A percentile compares a stretch with the other conserved stretches of the same genome.
Evolutionary conservation across 1,284 basidiomycete genomes (phyloP).

Genomic region (Cutaneotrichosporon daszewskae): DNA sequence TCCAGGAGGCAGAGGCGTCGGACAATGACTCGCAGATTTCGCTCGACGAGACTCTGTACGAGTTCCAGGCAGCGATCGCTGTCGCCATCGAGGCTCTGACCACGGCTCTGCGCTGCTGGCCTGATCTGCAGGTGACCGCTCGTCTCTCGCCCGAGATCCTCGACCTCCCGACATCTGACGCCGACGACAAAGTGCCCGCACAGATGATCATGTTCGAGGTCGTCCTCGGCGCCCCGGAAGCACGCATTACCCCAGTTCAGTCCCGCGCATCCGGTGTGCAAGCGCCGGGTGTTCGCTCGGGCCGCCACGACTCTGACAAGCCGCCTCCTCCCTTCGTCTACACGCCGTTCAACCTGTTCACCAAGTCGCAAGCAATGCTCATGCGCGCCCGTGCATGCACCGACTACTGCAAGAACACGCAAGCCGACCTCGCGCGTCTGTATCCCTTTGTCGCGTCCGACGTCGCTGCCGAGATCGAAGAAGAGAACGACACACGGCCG

Average conservation of each 20-base stretch:
- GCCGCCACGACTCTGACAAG: conserved; percentile 44
- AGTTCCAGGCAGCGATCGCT: conserved; percentile 51
- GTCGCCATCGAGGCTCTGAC: conserved; percentile 51
- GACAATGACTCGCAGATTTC: conserved; percentile 30
- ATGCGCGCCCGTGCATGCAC: conserved; percentile 45
- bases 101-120: conserved; percentile 50
- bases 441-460: conserved; percentile 43
- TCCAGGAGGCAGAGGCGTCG: conserved; percentile 38
- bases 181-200: conserved; percentile 41
- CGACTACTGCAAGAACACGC: conserved; percentile 44
- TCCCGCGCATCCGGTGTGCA: conserved; percentile 41
- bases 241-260: conserved; percentile 35
- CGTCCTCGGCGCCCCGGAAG: conserved; percentile 47
- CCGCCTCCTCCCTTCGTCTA: conserved; percentile 51
- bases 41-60: conserved; percentile 48
- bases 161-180: conserved; percentile 47
- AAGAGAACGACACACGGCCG: conserved; percentile 24
- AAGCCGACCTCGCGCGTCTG: conserved; percentile 43
- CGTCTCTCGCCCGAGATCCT: conserved; percentile 51
- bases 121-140: conserved; percentile 46
- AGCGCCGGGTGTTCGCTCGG: conserved; percentile 34
- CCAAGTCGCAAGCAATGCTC: conserved; percentile 50
- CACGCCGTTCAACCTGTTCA: conserved; percentile 51
- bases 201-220: conserved; percentile 51
- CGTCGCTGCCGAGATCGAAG: conserved; percentile 38